These are phyloP conservation scores for Pilobolus umbonatus DNA, from an alignment of 192 early-diverging fungal species.

Conservation along the genomic window DNA sequence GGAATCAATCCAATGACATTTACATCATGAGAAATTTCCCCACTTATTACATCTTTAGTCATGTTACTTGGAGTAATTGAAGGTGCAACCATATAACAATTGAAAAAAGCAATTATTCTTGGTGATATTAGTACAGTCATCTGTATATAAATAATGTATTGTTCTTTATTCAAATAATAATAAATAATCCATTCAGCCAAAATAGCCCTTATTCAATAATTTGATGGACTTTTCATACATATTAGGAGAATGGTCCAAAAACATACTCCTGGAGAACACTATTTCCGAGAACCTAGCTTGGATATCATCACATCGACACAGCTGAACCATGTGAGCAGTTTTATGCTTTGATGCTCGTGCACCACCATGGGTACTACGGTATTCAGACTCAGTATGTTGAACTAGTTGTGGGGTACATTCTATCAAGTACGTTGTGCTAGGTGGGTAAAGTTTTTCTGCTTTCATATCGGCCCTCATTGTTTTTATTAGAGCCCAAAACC, in stretches of 20 bases:
- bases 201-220: constrained; percentile 25
- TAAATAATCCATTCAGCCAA: too few species aligned
- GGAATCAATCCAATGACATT: too few species aligned
- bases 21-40: too few species aligned
- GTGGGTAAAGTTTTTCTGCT: constrained; percentile 81
- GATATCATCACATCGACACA: constrained; percentile 71
- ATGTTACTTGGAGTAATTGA: too few species aligned
- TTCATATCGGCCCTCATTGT: constrained; percentile 80
- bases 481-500: constrained; percentile 80
- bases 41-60: too few species aligned
- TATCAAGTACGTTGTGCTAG: constrained; percentile 64
- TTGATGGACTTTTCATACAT: constrained; percentile 56
- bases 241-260: constrained; percentile 71
- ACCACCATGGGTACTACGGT: constrained; percentile 9
- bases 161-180: too few species aligned
- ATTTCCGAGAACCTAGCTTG: constrained; percentile 74
- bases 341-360: constrained; percentile 36
- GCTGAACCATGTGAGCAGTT: constrained; percentile 40
- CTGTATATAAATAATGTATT: too few species aligned
- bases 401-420: constrained; percentile 48
- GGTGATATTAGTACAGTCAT: too few species aligned
- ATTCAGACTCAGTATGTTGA: constrained; percentile 26
- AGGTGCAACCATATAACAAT: too few species aligned
- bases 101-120: too few species aligned
- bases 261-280: constrained; percentile 74